These are phyloP conservation scores for Pseudoscleropodium purum DNA, from an alignment of 225 moss, liverwort and hornwort species.

Conservation along the genomic window DNA sequence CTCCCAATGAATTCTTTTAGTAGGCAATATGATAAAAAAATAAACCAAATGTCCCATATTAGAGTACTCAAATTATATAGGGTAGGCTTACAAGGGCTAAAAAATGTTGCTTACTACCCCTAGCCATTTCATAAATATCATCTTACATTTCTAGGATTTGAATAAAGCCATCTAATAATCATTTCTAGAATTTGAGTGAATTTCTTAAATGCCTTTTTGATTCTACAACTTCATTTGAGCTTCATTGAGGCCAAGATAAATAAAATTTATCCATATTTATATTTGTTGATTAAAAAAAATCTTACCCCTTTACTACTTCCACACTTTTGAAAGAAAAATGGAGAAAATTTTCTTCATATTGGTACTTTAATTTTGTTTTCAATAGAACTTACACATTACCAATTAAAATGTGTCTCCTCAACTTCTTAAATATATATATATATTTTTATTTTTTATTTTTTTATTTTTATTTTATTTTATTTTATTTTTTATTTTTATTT, in stretches of 20 bases:
- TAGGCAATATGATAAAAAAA: neutral
- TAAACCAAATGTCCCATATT: neutral
- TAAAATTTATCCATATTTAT: neutral
- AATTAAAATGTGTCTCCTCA: neutral
- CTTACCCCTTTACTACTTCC: neutral
- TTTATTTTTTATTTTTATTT: too few species aligned
- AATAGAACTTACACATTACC: accelerated
- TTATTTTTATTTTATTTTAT: too few species aligned
- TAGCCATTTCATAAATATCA: neutral
- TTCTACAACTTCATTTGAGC: too few species aligned
- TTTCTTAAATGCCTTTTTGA: neutral
- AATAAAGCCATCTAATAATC: neutral
- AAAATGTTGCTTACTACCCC: too few species aligned
- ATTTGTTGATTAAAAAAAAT: neutral
- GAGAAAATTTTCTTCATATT: neutral
- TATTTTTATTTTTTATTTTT: too few species aligned
- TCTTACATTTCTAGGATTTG: neutral
- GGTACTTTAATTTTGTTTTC: neutral
- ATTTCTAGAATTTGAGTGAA: too few species aligned
- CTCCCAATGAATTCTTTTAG: neutral
- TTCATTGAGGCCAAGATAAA: neutral
- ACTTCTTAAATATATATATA: neutral
- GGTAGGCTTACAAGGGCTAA: too few species aligned
- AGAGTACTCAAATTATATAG: neutral
- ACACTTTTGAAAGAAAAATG: neutral